Conservation (phyloP, 768 basidiomycete genomes). For the Pleurotus tuoliensis region DNA sequence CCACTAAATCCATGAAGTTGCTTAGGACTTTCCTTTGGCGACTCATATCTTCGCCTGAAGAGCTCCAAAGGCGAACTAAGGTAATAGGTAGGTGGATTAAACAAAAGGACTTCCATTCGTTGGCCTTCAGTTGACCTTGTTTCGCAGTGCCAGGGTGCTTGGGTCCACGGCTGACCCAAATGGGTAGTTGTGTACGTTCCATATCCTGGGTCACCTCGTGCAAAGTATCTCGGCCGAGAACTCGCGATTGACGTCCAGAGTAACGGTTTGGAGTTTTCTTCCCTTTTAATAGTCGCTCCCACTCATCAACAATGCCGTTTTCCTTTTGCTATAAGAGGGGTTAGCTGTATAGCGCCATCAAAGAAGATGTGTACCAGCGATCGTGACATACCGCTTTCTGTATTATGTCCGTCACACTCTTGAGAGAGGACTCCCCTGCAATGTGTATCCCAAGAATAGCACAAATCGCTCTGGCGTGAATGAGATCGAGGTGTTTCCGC, state of each 20-base stretch:
- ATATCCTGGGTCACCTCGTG: conserved; percentile 14
- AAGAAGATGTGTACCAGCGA: too few relatives aligned
- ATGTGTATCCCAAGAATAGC: neutral
- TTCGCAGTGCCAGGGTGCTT: too few relatives aligned
- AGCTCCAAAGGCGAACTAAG: conserved; percentile 31
- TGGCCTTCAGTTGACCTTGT: neutral
- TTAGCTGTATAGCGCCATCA: too few relatives aligned
- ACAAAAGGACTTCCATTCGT: conserved; percentile 32
- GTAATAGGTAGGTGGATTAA: conserved; percentile 31
- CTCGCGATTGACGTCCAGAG: neutral
- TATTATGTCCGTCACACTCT: too few relatives aligned
- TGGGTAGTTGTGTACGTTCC: conserved; percentile 14
- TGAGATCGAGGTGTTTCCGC: neutral
- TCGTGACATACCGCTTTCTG: too few relatives aligned
- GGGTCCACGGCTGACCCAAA: conserved; percentile 7
- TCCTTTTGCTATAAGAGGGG: neutral
- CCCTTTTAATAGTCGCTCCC: neutral
- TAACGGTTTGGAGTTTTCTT: neutral
- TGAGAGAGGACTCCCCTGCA: too few relatives aligned
- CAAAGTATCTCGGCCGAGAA: neutral
- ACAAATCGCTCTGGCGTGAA: neutral
- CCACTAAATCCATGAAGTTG: conserved; percentile 32
- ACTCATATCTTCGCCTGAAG: neutral
- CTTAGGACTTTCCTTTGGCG: conserved; percentile 17
- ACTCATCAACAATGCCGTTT: neutral